phyloP scores from a whole-genome alignment of 495 filamentous ascomycete genomes.

The Aspergillus incahuasiensis region DNA sequence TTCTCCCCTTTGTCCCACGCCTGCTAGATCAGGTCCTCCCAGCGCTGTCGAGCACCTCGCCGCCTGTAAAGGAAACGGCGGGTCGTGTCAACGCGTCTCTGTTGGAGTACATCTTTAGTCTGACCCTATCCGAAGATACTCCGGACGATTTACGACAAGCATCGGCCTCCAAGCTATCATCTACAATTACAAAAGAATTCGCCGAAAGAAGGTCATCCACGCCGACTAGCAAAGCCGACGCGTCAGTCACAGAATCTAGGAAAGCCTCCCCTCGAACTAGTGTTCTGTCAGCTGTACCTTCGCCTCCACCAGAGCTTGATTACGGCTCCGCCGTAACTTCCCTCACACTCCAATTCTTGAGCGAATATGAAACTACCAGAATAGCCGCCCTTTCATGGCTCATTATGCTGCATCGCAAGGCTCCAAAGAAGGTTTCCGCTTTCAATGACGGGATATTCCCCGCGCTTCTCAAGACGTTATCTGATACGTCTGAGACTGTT shows the following conservation, averaged over 20 bases:
- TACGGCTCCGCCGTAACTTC: conserved; percentile 97
- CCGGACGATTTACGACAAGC: conserved; percentile 36
- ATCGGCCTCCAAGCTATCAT: conserved; percentile 34
- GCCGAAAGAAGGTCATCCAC: conserved; percentile 51
- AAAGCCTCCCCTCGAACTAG: conserved; percentile 40
- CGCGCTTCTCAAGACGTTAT: conserved; percentile 91
- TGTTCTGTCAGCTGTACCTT: conserved; percentile 34
- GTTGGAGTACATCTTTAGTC: conserved; percentile 83
- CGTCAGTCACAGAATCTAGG: conserved; percentile 26
- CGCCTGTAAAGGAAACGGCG: conserved; percentile 83
- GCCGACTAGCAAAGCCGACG: conserved; percentile 40
- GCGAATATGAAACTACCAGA: conserved; percentile 92
- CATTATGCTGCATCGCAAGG: conserved; percentile 94
- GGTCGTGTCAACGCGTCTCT: conserved; percentile 83
- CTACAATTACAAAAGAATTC: conserved; percentile 46
- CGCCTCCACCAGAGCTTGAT: conserved; percentile 67
- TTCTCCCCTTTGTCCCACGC: conserved; percentile 90
- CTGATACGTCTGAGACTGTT: conserved; percentile 91
- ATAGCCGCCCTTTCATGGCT: conserved; percentile 94
- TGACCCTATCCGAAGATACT: conserved; percentile 78
- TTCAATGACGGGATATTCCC: conserved; percentile 98
- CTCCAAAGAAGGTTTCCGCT: conserved; percentile 86
- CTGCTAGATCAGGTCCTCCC: conserved; percentile 89
- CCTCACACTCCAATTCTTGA: conserved; percentile 88
- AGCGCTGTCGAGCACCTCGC: conserved; percentile 86